phyloP scores from a whole-genome alignment of 2,329 filamentous ascomycete species.

The Blumeria graminis region DNA sequence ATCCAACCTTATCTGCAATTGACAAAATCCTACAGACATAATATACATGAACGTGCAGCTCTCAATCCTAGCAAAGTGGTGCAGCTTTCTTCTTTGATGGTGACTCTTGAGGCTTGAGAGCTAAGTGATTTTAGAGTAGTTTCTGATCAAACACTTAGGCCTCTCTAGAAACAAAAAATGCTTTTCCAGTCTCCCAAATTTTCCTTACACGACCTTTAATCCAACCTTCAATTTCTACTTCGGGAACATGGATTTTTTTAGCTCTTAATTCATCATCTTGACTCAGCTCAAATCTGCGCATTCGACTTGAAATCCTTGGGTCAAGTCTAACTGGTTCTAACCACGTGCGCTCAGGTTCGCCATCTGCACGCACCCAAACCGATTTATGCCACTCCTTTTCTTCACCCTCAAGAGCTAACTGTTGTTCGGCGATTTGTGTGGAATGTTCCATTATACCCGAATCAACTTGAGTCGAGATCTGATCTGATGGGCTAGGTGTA shows the following conservation, averaged over 20 bases:
- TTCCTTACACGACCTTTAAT: constrained; percentile 33
- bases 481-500: not conserved
- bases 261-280: constrained; percentile 47
- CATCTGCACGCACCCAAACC: constrained; percentile 31
- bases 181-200: constrained; percentile 17
- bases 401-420: constrained; percentile 40
- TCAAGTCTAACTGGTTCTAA: constrained; percentile 52
- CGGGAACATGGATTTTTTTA: constrained; percentile 32
- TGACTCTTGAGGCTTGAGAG: too few species aligned
- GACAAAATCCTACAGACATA: too few species aligned
- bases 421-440: constrained; percentile 25
- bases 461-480: not conserved
- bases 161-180: constrained; percentile 5
- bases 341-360: constrained; percentile 49
- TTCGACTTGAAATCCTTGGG: constrained; percentile 46
- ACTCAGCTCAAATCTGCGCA: constrained; percentile 53
- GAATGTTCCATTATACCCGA: not conserved
- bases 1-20: too few species aligned
- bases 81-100: too few species aligned
- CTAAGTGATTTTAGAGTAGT: too few species aligned
- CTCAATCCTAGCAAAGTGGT: too few species aligned
- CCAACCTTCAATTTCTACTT: constrained; percentile 47
- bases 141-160: not conserved
- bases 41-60: too few species aligned
- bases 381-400: constrained; percentile 69